Evolutionary conservation across 2,329 filamentous ascomycete species (phyloP).

Genomic region (Alternaria arbusti): DNA sequence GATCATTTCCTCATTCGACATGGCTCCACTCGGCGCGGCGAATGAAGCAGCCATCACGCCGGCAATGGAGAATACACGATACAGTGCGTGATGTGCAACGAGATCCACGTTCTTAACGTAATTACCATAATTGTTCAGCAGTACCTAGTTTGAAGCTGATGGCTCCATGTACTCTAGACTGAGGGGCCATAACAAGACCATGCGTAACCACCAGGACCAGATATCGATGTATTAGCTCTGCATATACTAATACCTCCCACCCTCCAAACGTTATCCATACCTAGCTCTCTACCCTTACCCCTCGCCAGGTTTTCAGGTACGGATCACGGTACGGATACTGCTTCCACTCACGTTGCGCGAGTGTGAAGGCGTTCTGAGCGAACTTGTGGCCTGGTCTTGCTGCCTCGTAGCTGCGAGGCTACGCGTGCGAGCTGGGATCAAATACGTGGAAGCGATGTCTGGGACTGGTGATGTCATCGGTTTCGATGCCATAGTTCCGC

Average conservation of each 20-base stretch:
- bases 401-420: not conserved
- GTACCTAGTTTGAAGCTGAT: not conserved
- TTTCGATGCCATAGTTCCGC: slow-evolving; percentile 40
- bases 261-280: not conserved
- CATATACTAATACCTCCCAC: not conserved
- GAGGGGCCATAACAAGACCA: not conserved
- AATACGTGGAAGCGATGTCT: not conserved
- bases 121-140: not conserved
- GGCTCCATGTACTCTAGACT: not conserved
- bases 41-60: not conserved
- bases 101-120: not conserved
- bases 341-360: not conserved
- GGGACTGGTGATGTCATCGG: slow-evolving; percentile 29
- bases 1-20: not conserved
- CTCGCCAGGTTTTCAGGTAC: not conserved
- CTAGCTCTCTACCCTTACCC: not conserved
- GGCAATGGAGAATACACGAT: not conserved
- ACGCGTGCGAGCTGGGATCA: not conserved
- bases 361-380: not conserved
- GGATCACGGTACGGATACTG: not conserved
- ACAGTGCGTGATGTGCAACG: not conserved
- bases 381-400: not conserved
- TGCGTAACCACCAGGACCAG: not conserved
- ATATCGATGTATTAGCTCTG: not conserved
- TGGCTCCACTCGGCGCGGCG: not conserved